phyloP scores from a whole-genome alignment of 352 stramenopile species.

The Phytophthora syringae region DNA sequence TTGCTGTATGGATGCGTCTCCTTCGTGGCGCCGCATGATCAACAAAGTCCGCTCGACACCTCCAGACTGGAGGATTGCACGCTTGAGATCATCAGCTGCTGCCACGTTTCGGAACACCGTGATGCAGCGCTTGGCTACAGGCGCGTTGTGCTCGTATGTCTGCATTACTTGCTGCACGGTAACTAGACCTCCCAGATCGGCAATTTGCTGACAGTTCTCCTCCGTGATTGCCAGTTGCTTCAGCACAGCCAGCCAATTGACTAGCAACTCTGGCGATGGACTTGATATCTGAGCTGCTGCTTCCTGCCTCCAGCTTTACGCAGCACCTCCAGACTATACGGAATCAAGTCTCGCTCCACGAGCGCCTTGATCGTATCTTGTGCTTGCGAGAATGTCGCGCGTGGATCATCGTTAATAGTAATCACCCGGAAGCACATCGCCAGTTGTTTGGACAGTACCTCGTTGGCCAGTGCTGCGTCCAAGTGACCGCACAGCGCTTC shows the following conservation, averaged over 20 bases:
- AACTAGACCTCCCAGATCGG: conserved; percentile 59
- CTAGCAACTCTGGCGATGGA: conserved; percentile 54
- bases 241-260: conserved; percentile 69
- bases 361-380: conserved; percentile 76
- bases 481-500: conserved; percentile 47
- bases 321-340: conserved; percentile 54
- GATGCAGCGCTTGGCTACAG: conserved; percentile 69
- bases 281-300: conserved; percentile 2
- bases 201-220: conserved; percentile 77
- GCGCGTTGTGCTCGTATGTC: conserved; percentile 51
- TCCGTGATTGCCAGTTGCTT: conserved; percentile 83
- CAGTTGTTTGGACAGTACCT: conserved; percentile 55
- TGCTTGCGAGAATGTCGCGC: conserved; percentile 69
- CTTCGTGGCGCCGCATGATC: conserved; percentile 60
- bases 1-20: conserved; percentile 66
- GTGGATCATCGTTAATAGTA: conserved; percentile 76
- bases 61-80: conserved; percentile 61
- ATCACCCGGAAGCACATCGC: conserved; percentile 61
- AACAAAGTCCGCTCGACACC: conserved; percentile 57
- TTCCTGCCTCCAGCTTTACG: conserved; percentile 18
- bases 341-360: conserved; percentile 55
- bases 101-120: conserved; percentile 78
- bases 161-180: conserved; percentile 66
- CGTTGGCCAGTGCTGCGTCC: conserved; percentile 33
- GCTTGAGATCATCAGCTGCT: conserved; percentile 75